Evolutionary conservation across 2,329 filamentous ascomycete genomes (phyloP).

Genomic region (Pseudocercospora fuligena): DNA sequence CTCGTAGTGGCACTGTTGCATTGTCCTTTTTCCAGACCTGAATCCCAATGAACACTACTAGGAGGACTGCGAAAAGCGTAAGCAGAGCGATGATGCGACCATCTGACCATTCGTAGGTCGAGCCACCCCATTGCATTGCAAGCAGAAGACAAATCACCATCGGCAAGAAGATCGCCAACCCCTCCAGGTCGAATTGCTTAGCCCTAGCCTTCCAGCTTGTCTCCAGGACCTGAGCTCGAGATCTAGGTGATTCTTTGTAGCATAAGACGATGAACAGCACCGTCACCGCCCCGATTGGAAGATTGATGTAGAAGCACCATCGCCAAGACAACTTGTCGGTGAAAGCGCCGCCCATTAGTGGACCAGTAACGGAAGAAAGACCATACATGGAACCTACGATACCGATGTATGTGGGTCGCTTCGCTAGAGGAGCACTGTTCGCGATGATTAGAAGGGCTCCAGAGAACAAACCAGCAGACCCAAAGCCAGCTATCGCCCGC

Average conservation of each 20-base stretch:
- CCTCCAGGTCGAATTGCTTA: slow-evolving; percentile 51
- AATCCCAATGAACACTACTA: slow-evolving; percentile 50
- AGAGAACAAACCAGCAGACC: slow-evolving; percentile 56
- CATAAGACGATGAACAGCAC: slow-evolving; percentile 42
- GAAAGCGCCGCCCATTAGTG: slow-evolving; percentile 47
- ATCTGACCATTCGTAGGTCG: slow-evolving; percentile 47
- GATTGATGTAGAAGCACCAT: slow-evolving; percentile 30
- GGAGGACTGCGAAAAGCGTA: slow-evolving; percentile 48
- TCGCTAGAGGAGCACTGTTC: slow-evolving; percentile 39
- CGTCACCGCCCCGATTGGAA: slow-evolving; percentile 7
- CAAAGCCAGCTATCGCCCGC: slow-evolving; percentile 57
- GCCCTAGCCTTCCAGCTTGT: slow-evolving; percentile 31
- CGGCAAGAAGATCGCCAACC: slow-evolving; percentile 44
- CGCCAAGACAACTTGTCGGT: slow-evolving; percentile 41
- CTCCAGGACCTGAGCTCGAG: slow-evolving; percentile 36
- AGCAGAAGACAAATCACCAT: slow-evolving; percentile 50
- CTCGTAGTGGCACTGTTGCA: slow-evolving; percentile 50
- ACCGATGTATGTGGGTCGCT: slow-evolving; percentile 28
- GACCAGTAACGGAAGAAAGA: slow-evolving; percentile 52
- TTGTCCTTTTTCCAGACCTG: slow-evolving; percentile 50
- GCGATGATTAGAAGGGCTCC: slow-evolving; percentile 41
- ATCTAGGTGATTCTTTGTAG: slow-evolving; percentile 41
- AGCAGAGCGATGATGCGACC: slow-evolving; percentile 52
- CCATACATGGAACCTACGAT: slow-evolving; percentile 49
- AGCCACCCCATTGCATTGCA: slow-evolving; percentile 56